Evolutionary conservation across 2,329 filamentous ascomycete genomes (phyloP), one percentile per base, ranked within the genome.

Genomic region (Cladosporium sp.): DNA sequence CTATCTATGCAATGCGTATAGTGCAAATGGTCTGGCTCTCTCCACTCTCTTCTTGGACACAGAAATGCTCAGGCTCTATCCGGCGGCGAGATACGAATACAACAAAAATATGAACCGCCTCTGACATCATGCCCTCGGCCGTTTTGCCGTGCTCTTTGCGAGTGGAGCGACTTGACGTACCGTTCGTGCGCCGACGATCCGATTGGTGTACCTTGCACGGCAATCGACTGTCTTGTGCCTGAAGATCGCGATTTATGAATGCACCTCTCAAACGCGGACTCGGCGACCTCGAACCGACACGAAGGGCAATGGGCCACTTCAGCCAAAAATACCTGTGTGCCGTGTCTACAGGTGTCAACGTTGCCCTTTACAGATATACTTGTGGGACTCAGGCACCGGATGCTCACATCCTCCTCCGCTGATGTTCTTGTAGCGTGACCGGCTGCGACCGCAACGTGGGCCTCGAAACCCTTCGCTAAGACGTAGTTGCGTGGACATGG

Each of bases 401-500:
- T 24, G 47, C 34, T 45, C 34, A 50, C 19, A 20, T 35, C 39
- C 28, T 28, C 19, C 39, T 55, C 50, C 37, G 37, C 50, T 42
- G 52, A 32, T 47, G 32, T 47, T 7, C 15, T 12, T 12, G n/a
- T 55, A 55, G 52, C n/a, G 52, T 28, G 28, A 28, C 15, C 52
- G 52, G 40, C 24, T 37, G 35, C 52, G 25, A 55, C 52, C 52
- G 51, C 34, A 47, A 28, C 52, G 52, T 47, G 52, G 52, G 24
- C 22, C 40, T 37, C 8, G 8, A 55, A 36, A 36, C 52, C 52
- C 20, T 55, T 47, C 25, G 40, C 28, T 37, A 28, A 22, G 40
- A 47, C 45, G 52, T 32, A n/a, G 28, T 32, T 55, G 52, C 52
- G 40, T 55, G 39, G 40, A 55, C 39, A 47, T 45, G 52, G 40